Evolutionary conservation across 2,329 filamentous ascomycete species (phyloP), one percentile per base, ranked within the genome.

Genomic region (Pyrenophora graminea): DNA sequence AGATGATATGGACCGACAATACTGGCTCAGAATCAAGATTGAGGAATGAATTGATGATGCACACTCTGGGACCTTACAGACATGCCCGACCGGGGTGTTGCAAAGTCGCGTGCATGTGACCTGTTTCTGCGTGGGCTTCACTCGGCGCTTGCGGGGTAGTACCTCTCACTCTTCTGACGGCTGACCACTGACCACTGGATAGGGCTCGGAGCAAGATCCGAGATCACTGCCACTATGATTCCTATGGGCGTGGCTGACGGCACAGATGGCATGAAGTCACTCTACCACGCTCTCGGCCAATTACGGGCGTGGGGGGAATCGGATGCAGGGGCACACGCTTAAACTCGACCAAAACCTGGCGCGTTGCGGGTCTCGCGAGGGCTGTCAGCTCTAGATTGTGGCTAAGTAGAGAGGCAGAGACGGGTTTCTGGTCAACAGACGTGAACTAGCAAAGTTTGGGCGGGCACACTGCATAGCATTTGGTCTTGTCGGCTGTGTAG

Each of bases 241-340:
- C 32, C 32, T 17, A 31, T 30, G 45, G 38, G 32, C 42, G 48
- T 51, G 27, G 27, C 27, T 30, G 27, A 9, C 12, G 48, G 45
- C 46, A 37, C 27, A 40, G 18, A 33, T 36, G 40, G 42, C 25
- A 40, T 45, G 31, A 36, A 39, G 23, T 27, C 31, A 52, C 27
- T 25, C 23, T 7, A 25, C 23, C 6, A 25, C 4, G 39, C 45
- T 21, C 45, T 21, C 34, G 38, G 30, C 49, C 44, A 51, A 39
- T 34, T 40, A 31, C 43, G 15, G 25, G 34, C 27, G 19, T 17
- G 25, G 33, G 5, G 25, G 32, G 19, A 33, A 25, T 21, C n/a
- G 23, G 15, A 53, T 45, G 46, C 51, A 53, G 51, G 51, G 51
- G 51, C 51, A 38, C 13, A 39, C 32, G 49, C 49, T 41, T 48